These are phyloP conservation scores for Aphanomyces cochlioides DNA, from an alignment of 352 stramenopile genomes.

Conservation along the genomic window DNA sequence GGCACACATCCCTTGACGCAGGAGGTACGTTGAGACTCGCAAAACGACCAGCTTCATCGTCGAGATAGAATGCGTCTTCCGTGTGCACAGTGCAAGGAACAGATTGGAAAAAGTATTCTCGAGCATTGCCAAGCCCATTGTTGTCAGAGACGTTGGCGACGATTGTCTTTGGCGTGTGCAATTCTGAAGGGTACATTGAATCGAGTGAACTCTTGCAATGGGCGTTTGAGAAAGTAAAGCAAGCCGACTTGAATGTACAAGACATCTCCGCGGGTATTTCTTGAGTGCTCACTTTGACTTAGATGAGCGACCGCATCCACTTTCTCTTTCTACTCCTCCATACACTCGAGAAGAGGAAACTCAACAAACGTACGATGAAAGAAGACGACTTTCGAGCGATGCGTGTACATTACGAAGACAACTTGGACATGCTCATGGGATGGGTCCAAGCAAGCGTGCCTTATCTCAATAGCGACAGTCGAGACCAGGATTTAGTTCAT, in stretches of 20 bases:
- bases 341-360: conserved; percentile 17
- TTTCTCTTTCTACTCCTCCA: conserved; percentile 3
- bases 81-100: not conserved
- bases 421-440: not conserved
- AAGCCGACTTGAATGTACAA: conserved; percentile 6
- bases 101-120: conserved; percentile 10
- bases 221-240: conserved; percentile 1
- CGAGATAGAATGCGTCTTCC: not conserved
- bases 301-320: not conserved
- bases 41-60: too few relatives aligned
- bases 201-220: not conserved
- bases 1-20: conserved; percentile 5
- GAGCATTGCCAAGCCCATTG: not conserved
- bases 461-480: conserved; percentile 3
- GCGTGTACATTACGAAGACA: not conserved
- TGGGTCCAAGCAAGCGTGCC: not conserved
- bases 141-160: not conserved
- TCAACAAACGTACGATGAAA: not conserved
- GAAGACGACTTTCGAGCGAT: conserved; percentile 2
- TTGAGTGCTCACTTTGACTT: not conserved
- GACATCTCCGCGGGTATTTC: not conserved
- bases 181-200: conserved; percentile 3
- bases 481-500: conserved; percentile 4
- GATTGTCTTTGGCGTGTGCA: not conserved
- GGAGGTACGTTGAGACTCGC: not conserved